Evolutionary conservation across 202 grass and related monocot species (phyloP).

Genomic region (Zoysia matrella): DNA sequence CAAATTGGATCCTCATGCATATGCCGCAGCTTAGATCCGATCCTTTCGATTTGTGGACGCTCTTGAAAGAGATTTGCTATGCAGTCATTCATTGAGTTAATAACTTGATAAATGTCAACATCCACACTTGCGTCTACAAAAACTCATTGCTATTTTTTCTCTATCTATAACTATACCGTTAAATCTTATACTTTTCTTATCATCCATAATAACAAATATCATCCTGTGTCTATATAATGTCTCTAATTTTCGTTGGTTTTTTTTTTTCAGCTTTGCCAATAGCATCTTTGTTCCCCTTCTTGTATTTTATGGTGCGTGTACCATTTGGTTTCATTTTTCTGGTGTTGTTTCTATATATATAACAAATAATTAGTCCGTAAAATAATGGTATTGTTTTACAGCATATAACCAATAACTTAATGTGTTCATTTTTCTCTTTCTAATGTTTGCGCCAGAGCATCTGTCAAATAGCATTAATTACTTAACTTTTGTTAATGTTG

Average conservation of each 20-base stretch:
- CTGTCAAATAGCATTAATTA: neutral
- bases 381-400: neutral
- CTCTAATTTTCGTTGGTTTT: constrained; percentile 30
- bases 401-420: neutral
- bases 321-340: neutral
- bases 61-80: too few relatives aligned
- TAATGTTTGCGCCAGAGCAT: neutral
- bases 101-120: neutral
- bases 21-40: too few relatives aligned
- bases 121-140: neutral
- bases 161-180: constrained; percentile 14
- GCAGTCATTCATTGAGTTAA: neutral
- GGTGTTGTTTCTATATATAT: neutral
- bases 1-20: too few relatives aligned
- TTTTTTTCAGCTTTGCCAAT: constrained; percentile 66
- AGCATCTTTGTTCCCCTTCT: constrained; percentile 75
- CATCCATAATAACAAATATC: neutral
- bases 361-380: neutral
- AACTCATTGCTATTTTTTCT: neutral
- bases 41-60: too few relatives aligned
- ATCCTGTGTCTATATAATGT: neutral
- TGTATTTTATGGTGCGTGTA: neutral
- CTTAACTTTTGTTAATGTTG: neutral
- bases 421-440: neutral
- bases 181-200: neutral